Evolutionary conservation across 148 eudicot genomes (phyloP).

Genomic region (Cornus suecica): DNA sequence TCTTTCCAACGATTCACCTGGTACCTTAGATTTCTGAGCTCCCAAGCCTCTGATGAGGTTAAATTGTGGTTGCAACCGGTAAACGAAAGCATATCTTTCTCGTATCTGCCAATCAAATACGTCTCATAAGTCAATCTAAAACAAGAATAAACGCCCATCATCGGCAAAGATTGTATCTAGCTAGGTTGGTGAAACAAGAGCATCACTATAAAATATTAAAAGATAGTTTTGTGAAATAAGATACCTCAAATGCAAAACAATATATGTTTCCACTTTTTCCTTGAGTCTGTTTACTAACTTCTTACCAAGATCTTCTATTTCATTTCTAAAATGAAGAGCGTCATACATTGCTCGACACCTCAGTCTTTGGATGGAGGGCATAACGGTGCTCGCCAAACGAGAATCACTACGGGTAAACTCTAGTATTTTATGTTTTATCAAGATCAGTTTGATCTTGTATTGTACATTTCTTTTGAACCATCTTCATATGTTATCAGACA

Average conservation of each 20-base stretch:
- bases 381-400: conserved; percentile 47
- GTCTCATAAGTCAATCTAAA: too few relatives aligned
- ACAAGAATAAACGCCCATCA: too few relatives aligned
- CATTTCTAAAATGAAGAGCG: conserved; percentile 38
- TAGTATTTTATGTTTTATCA: conserved; percentile 36
- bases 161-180: too few relatives aligned
- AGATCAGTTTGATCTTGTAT: too few relatives aligned
- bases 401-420: conserved; percentile 45
- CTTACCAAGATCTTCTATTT: conserved; percentile 39
- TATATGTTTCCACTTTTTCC: conserved; percentile 25
- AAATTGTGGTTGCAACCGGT: conserved; percentile 56
- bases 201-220: too few relatives aligned
- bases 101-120: too few relatives aligned
- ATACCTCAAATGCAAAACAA: conserved; percentile 66
- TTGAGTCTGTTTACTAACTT: conserved; percentile 32
- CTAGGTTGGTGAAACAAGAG: too few relatives aligned
- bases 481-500: too few relatives aligned
- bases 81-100: conserved; percentile 63
- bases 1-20: conserved; percentile 50
- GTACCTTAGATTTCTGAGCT: conserved; percentile 42
- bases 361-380: conserved; percentile 41
- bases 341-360: conserved; percentile 56
- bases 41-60: conserved; percentile 33
- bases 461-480: too few relatives aligned
- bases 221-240: background rate